A percentile compares a stretch with the other conserved stretches of the same genome.
These are phyloP conservation scores for Candida frijolesensis DNA, from an alignment of 1,139 yeast genomes.

Conservation along the genomic window DNA sequence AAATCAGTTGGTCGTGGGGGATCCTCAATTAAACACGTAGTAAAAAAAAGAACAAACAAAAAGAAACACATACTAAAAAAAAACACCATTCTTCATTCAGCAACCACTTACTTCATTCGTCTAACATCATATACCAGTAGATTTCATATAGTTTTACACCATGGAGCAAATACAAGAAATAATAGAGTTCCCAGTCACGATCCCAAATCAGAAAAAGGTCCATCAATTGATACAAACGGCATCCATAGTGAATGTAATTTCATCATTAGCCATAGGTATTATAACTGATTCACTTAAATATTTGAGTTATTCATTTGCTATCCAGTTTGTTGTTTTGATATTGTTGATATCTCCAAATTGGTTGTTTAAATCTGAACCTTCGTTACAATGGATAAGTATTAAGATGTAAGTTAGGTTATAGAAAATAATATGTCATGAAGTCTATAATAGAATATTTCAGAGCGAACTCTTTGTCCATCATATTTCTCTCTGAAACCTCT, in stretches of 20 bases:
- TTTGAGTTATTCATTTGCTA: constrained; percentile 13
- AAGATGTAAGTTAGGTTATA: constrained; percentile 7
- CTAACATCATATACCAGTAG: background rate
- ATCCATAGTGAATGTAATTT: constrained; percentile 12
- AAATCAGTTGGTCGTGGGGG: too few relatives aligned
- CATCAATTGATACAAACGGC: constrained; percentile 13
- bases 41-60: too few relatives aligned
- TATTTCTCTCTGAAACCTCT: too few relatives aligned
- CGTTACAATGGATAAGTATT: constrained; percentile 17
- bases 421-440: too few relatives aligned
- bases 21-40: too few relatives aligned
- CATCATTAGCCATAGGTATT: constrained; percentile 16
- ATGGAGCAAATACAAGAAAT: constrained; percentile 12
- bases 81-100: too few relatives aligned
- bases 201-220: constrained; percentile 18
- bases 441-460: too few relatives aligned
- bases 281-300: constrained; percentile 13
- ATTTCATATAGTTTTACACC: background rate
- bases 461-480: too few relatives aligned
- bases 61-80: too few relatives aligned
- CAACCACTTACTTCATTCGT: background rate
- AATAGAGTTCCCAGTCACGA: constrained; percentile 19
- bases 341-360: constrained; percentile 17
- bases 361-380: constrained; percentile 14
- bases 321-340: constrained; percentile 15